These are phyloP conservation scores for Myrmaecium sp. DNA, from an alignment of 2,329 filamentous ascomycete genomes.

Conservation along the genomic window DNA sequence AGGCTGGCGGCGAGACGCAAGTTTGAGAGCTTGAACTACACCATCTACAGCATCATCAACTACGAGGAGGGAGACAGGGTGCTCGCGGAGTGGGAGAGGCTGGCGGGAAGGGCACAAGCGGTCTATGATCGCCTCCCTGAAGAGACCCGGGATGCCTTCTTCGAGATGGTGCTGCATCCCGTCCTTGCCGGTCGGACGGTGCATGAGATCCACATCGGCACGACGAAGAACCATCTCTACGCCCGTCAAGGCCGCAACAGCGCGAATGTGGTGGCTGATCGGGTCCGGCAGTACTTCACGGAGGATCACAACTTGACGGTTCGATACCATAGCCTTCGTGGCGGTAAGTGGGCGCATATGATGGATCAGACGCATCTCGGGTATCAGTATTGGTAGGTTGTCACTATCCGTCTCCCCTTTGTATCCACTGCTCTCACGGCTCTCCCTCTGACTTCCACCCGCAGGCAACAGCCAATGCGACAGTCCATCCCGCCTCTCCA, in stretches of 20 bases:
- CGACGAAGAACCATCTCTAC: conserved; percentile 20
- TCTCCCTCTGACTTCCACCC: conserved; percentile 37
- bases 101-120: conserved; percentile 36
- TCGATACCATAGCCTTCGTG: conserved; percentile 18
- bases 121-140: conserved; percentile 38
- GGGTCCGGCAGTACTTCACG: conserved; percentile 19
- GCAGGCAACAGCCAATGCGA: conserved; percentile 59
- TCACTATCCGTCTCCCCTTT: conserved; percentile 32
- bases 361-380: conserved; percentile 23
- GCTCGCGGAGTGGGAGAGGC: conserved; percentile 36
- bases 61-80: conserved; percentile 46
- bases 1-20: conserved; percentile 42
- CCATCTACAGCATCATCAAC: conserved; percentile 43
- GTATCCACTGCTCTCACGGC: conserved; percentile 36
- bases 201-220: conserved; percentile 29
- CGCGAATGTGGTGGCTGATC: conserved; percentile 19
- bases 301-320: conserved; percentile 19
- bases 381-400: conserved; percentile 24
- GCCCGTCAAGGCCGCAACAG: conserved; percentile 20
- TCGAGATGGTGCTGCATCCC: conserved; percentile 45
- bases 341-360: conserved; percentile 24
- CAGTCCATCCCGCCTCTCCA: conserved; percentile 46
- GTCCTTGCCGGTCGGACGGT: conserved; percentile 40
- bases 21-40: conserved; percentile 43
- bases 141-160: conserved; percentile 40